Evolutionary conservation across 805 yeast species (phyloP), one percentile per base, ranked within the genome.

Genomic region (Cyberlindnera nakhonratchasimensis): DNA sequence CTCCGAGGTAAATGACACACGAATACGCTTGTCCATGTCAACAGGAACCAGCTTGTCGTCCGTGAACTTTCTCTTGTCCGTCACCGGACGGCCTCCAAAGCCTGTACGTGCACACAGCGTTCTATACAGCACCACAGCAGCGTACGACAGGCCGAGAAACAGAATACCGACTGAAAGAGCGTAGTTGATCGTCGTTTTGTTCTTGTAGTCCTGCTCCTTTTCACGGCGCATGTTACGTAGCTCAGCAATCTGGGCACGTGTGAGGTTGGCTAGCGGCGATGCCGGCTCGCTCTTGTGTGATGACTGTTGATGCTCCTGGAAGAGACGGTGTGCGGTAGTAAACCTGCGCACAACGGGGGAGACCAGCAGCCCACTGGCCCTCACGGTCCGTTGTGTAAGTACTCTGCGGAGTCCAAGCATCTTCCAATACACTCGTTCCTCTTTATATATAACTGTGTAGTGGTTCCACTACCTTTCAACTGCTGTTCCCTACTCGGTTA

Each of bases 31-130:
- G 46, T 83, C 83, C 13, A 90, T 81, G 43, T 88, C 90, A 7
- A 93, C 93, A 0, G 99, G 96, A 18, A 85, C 68, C 61, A 93
- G 69, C 58, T 84, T 86, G 59, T 91, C 98, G 18, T 88, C 79
- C 1, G 96, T 86, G 64, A 93, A 86, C 54, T 76, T 80, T 10
- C 80, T 62, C 33, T 71, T 64, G 59, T 93, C 98, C 0, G 97
- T 90, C 54, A 90, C 84, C 10, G 98, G 98, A 8, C 84, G 81
- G 31, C 99, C 99, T 37, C 91, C 96, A 77, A 85, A 93, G 0
- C 99, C 99, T 0, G 97, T 90, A 63, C 95, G 76, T 54, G 90
- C 86, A 70, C 99, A 93, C 23, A 93, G 72, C 8, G 90, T 88
- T 52, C 97, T 70, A 63, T 93, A 93, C 6, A 93, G 66, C 5